Evolutionary conservation across 1,284 basidiomycete genomes (phyloP).

Genomic region (Leucoagaricus sp.): DNA sequence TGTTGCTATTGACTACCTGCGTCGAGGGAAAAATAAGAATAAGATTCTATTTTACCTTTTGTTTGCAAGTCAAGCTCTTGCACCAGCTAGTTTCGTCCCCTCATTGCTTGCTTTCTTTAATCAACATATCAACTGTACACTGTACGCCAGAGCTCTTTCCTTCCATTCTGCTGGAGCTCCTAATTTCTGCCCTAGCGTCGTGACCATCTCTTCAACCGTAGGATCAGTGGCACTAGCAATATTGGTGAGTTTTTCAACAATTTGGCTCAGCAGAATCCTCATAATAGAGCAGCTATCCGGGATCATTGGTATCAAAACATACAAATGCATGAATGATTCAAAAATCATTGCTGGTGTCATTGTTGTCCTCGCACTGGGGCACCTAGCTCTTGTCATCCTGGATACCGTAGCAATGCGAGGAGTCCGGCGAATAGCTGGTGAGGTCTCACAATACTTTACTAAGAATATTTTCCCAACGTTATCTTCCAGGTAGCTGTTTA

Average conservation of each 20-base stretch:
- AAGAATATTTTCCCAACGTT: conserved; percentile 3
- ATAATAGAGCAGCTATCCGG: conserved; percentile 52
- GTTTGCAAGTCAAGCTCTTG: conserved; percentile 57
- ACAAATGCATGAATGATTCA: conserved; percentile 62
- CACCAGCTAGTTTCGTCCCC: conserved; percentile 45
- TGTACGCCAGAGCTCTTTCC: conserved; percentile 25
- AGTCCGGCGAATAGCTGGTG: conserved; percentile 49
- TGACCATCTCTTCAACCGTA: conserved; percentile 38
- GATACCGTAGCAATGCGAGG: conserved; percentile 42
- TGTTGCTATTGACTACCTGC: conserved; percentile 52
- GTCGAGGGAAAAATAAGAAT: conserved; percentile 59
- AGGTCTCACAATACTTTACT: conserved; percentile 9
- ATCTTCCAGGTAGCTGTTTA: conserved; percentile 38
- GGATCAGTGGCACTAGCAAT: conserved; percentile 44
- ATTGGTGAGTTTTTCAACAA: conserved; percentile 38
- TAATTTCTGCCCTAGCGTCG: conserved; percentile 33
- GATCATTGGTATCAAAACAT: conserved; percentile 67
- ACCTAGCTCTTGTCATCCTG: conserved; percentile 42
- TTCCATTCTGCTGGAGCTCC: background rate
- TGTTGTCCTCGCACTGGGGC: conserved; percentile 41
- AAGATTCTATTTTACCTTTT: conserved; percentile 59
- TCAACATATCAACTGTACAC: conserved; percentile 34
- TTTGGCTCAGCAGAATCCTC: conserved; percentile 1
- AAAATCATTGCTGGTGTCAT: conserved; percentile 48
- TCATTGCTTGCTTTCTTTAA: conserved; percentile 49